phyloP scores from a whole-genome alignment of 2,329 filamentous ascomycete species.

The Pestalotiopsis sp. region DNA sequence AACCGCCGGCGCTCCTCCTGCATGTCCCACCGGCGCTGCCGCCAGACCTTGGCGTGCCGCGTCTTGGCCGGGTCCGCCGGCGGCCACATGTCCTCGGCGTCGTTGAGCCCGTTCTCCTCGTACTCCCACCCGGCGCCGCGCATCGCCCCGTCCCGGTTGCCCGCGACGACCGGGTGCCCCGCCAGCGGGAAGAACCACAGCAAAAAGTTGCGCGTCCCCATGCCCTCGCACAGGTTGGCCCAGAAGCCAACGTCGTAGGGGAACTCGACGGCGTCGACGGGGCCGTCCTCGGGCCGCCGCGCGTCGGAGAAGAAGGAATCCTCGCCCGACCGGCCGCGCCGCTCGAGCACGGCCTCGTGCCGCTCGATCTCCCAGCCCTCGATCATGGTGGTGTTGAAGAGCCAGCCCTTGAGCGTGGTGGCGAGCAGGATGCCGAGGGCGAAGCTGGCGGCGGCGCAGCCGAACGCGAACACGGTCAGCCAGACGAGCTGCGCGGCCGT shows the following conservation, averaged over 20 bases:
- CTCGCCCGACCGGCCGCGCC: conserved; percentile 40
- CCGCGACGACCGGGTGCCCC: conserved; percentile 46
- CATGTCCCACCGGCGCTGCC: conserved; percentile 38
- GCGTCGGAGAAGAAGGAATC: conserved; percentile 36
- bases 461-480: conserved; percentile 62
- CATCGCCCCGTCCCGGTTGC: conserved; percentile 21
- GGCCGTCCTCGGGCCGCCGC: conserved; percentile 42
- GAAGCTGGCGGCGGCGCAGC: conserved; percentile 62
- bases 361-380: conserved; percentile 76
- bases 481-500: conserved; percentile 59
- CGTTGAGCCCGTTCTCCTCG: conserved; percentile 79
- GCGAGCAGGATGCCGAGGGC: conserved; percentile 66
- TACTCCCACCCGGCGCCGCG: conserved; percentile 59
- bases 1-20: conserved; percentile 20
- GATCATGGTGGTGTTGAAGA: conserved; percentile 77
- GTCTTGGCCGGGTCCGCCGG: conserved; percentile 65
- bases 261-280: conserved; percentile 70
- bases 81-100: conserved; percentile 62
- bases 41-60: conserved; percentile 40
- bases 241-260: conserved; percentile 81
- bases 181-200: conserved; percentile 73
- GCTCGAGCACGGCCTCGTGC: conserved; percentile 58
- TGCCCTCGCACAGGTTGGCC: conserved; percentile 72
- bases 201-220: conserved; percentile 69
- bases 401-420: conserved; percentile 63